Evolutionary conservation across 2,329 filamentous ascomycete species (phyloP), one percentile per base, ranked within the genome.

Genomic region (Intubia oerlemansii): DNA sequence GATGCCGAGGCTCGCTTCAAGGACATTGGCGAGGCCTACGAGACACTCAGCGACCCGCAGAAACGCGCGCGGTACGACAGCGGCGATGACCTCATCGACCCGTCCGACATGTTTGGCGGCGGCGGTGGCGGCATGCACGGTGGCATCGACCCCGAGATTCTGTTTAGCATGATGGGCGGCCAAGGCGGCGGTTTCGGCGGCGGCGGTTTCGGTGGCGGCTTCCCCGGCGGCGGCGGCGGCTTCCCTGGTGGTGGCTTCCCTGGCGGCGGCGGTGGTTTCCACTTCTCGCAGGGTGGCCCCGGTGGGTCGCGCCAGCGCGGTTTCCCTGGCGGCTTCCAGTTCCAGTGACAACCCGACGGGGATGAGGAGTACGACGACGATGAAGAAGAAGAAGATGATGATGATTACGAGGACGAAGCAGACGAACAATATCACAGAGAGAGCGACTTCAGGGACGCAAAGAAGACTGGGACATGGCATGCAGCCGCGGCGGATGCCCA

Each of bases 11-110:
- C 80, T 41, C 73, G 79, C 45, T 98, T 98, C 66, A 95, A 98
- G 66, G 88, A 98, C 48, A 78, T 93, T 48, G 79, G 82, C 43
- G 88, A 98, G 58, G 85, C 85, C 23, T 92, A 98, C 48, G 88
- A 98, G 55, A 90, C 76, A 28, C 57, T 98, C 53, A 92, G 79
- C 46, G 88, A 98, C 52, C 61, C 82, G 56, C 73, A 92, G 74
- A 95, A 92, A 58, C 74, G 80, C 40, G 76, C 78, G 38, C 63
- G 77, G 30, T 98, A 91, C 46, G 85, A 98, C 47, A 88, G 75
- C 39, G 88, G 88, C 21, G 80, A 88, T 34, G 85, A 98, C 47
- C 66, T 93, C 17, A 63, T 88, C 33, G 85, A 93, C 45, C 78
- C 80, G 4, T 64, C 70, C 29, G 84, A 93, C 44, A 84, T 85